Evolutionary conservation across 176 grass and related monocot genomes (phyloP), one percentile per base, ranked within the genome.

Genomic region (Saccharum officinarum): DNA sequence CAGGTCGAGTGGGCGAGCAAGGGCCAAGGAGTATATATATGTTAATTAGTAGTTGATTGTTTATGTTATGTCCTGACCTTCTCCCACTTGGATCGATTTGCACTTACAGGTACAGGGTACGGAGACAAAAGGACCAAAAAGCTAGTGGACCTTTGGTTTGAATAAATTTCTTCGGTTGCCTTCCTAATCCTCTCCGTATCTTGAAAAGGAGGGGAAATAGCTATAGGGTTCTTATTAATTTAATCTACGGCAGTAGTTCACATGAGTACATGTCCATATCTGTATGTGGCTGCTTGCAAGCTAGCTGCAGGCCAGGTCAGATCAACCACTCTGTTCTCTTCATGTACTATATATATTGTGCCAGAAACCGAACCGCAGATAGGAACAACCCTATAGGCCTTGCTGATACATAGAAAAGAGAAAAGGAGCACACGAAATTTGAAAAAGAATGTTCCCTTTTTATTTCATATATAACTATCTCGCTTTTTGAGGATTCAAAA

Each of bases 181-280:
- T 59, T 60, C 69, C 65, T 83, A 83, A 84, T 84, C 75, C 25
- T 75, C 82, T 42, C 62, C 45, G 3, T 84, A 84, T 79, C 74
- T 88, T 54, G 23, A 73, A 77, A 70, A 83, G 74, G 26, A 83
- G 28, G 17, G 76, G 41, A 52, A 52, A n/a, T 54, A 54, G 41
- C 41, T 61, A n/a, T n/a, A 64, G 17, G 42, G 6, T 72, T 88
- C n/a, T 14, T 40, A 59, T 13, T 40, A 59, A 7, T 55, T 28
- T 17, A 67, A 67, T 22, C 8, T 82, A 17, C 55, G 33, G 4
- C 22, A 41, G 37, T 9, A 30, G 52, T 16, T 20, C 22, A 57
- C 31, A 52, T 36, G 31, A 52, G 10, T 80, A 49, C n/a, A n/a
- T 34, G 50, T 77, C 33, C 49, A 49, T 44, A 49, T 50, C 47